phyloP scores from a whole-genome alignment of 2,329 filamentous ascomycete species.

The Hypomyces perniciosus region DNA sequence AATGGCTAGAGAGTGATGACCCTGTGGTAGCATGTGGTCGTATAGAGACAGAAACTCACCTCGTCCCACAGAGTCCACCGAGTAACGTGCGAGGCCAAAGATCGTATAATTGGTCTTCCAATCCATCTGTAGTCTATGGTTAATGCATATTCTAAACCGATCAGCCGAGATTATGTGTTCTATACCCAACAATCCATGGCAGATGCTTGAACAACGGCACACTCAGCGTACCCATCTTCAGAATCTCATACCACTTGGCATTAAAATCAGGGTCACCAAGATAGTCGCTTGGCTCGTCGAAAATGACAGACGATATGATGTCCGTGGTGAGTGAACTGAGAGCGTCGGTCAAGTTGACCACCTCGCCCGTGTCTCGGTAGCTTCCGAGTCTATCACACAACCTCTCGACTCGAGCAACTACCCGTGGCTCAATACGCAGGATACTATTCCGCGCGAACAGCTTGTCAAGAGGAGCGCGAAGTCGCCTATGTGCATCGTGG shows the following conservation, averaged over 20 bases:
- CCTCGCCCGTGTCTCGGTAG: background rate
- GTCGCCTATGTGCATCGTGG: background rate
- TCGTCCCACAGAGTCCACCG: background rate
- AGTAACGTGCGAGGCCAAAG: background rate
- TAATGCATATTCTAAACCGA: background rate
- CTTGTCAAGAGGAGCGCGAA: background rate
- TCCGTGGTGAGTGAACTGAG: background rate
- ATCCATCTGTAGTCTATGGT: background rate
- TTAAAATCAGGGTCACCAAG: background rate
- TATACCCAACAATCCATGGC: background rate
- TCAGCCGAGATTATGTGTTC: too few relatives aligned
- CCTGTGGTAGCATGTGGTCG: too few relatives aligned
- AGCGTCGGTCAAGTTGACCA: background rate
- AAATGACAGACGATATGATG: background rate
- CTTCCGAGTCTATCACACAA: background rate
- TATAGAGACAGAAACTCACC: background rate
- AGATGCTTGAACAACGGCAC: slow-evolving; percentile 1
- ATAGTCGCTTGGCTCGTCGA: background rate
- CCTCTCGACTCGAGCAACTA: background rate
- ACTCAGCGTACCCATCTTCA: background rate
- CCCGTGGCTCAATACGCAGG: background rate
- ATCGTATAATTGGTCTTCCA: background rate
- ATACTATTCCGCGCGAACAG: background rate
- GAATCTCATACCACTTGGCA: background rate
- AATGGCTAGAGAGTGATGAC: too few relatives aligned